These are phyloP conservation scores for Ophiocordyceps camponoti-rufipedis DNA, from an alignment of 2,329 filamentous ascomycete species.

Conservation along the genomic window DNA sequence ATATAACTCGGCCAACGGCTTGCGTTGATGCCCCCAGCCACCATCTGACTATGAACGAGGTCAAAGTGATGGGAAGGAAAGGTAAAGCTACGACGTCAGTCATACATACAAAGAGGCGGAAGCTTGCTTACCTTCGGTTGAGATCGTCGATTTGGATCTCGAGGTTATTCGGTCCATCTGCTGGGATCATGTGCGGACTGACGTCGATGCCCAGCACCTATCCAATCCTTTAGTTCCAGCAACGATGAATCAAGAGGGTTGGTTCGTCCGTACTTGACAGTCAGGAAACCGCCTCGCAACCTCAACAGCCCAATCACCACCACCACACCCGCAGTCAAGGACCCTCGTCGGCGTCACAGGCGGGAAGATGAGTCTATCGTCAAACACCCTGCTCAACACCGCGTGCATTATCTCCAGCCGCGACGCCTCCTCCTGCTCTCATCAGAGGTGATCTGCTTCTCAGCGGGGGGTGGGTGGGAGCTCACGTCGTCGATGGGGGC, in stretches of 20 bases:
- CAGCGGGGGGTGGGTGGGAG: neutral
- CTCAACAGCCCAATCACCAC: slow-evolving; percentile 52
- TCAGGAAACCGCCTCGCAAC: slow-evolving; percentile 45
- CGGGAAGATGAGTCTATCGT: slow-evolving; percentile 51
- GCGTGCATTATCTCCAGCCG: slow-evolving; percentile 45
- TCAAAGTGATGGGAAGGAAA: slow-evolving; percentile 60
- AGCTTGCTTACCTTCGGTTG: slow-evolving; percentile 35
- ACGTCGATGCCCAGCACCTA: slow-evolving; percentile 58
- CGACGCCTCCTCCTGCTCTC: slow-evolving; percentile 45
- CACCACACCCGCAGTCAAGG: slow-evolving; percentile 56
- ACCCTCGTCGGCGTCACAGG: slow-evolving; percentile 41
- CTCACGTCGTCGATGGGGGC: slow-evolving; percentile 54
- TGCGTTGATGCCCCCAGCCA: slow-evolving; percentile 53
- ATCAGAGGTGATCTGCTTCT: neutral
- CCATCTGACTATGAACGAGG: slow-evolving; percentile 60
- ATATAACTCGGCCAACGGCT: slow-evolving; percentile 61
- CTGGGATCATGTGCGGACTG: slow-evolving; percentile 49
- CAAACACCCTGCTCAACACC: slow-evolving; percentile 45
- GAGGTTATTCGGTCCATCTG: slow-evolving; percentile 45
- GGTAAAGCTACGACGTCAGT: slow-evolving; percentile 30
- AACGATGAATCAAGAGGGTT: neutral
- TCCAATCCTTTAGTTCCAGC: neutral
- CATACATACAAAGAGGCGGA: neutral
- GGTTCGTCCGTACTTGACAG: slow-evolving; percentile 33
- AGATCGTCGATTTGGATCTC: slow-evolving; percentile 57